phyloP scores from a whole-genome alignment of 2,329 filamentous ascomycete genomes.

The Talaromyces verruculosus region DNA sequence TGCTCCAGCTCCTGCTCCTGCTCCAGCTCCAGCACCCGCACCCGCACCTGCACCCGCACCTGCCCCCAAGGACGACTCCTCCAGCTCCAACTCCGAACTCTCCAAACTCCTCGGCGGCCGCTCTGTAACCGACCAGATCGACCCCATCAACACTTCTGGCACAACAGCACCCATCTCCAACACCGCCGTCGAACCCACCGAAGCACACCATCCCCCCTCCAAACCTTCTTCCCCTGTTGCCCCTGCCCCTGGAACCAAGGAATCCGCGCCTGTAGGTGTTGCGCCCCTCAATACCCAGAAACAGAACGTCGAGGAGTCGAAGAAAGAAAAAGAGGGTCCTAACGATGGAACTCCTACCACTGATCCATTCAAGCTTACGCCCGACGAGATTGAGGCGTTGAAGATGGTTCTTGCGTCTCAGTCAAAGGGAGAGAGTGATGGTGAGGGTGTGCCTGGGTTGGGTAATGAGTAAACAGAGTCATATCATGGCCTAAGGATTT shows the following conservation, averaged over 20 bases:
- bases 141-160: constrained; percentile 3
- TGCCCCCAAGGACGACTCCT: neutral
- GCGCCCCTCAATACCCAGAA: neutral
- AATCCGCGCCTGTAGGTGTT: neutral
- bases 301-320: neutral
- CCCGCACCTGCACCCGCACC: constrained; percentile 33
- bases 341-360: neutral
- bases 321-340: neutral
- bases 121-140: neutral
- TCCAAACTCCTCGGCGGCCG: constrained; percentile 21
- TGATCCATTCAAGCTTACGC: neutral
- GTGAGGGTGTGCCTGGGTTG: neutral
- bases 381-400: constrained; percentile 7
- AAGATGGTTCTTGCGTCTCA: neutral
- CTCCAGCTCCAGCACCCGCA: constrained; percentile 40
- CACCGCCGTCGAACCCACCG: neutral
- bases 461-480: neutral
- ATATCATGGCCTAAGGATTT: neutral
- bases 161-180: neutral
- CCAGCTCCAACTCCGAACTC: constrained; percentile 33
- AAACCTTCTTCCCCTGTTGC: neutral
- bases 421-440: neutral
- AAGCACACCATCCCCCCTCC: neutral
- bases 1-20: constrained; percentile 36
- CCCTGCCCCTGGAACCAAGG: neutral